Evolutionary conservation across 2,329 filamentous ascomycete genomes (phyloP), one percentile per base, ranked within the genome.

Genomic region (Trichoderma atroviride): DNA sequence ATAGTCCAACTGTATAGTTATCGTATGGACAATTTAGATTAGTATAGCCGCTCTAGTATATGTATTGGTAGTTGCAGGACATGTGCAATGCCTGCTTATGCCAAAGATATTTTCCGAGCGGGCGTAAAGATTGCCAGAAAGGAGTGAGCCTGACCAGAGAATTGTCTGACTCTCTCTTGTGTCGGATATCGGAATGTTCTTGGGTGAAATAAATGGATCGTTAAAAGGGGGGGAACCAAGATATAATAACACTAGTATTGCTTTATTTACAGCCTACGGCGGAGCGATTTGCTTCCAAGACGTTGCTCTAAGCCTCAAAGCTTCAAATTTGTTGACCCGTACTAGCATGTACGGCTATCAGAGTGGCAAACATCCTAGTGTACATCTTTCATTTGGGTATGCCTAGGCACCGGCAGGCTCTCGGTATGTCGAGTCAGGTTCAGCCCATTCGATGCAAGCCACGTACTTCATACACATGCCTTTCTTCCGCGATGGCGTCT

Each of bases 121-220:
- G 40, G 40, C 58, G 58, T 50, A 61, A 61, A 61, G 47, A 33
- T 50, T 61, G 33, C 40, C 16, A 11, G n/a, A 33, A 61, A 61
- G 16, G 19, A 19, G 58, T 33, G 40, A 50, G 5, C n/a, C 22
- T 9, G 10, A 0, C n/a, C n/a, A 50, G 11, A 24, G 4, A 13
- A 50, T 4, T 24, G 22, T 24, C 47, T n/a, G 10, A 50, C 5
- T 50, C 47, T 24, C n/a, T 24, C 10, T 50, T n/a, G n/a, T 2
- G 10, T 9, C 22, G 10, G 47, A 6, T 24, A 24, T 13, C 6
- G 3, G 10, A 2, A 50, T 50, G 10, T 24, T 4, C 13, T 5
- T 50, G 10, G 10, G 22, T 1, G n/a, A 50, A 22, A 13, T 4
- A 2, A 22, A 22, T 13, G 13, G 14, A 24, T n/a, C 3, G 22